These are phyloP conservation scores for Trametes polyzona DNA, from an alignment of 1,284 basidiomycete species.

Conservation along the genomic window DNA sequence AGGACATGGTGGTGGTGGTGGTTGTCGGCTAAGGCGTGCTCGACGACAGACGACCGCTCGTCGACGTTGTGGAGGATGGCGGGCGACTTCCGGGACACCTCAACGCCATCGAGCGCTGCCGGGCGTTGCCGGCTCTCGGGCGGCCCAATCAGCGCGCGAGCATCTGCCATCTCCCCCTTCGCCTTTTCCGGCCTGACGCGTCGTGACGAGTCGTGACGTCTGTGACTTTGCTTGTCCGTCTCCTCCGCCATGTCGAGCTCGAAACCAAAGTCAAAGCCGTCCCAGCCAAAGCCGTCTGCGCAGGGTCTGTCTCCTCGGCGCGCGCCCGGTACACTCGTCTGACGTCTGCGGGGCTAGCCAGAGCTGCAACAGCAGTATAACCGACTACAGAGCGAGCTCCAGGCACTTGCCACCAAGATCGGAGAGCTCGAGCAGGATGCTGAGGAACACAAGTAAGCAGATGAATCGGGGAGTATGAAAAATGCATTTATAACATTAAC, in stretches of 20 bases:
- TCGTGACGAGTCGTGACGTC: constrained; percentile 4
- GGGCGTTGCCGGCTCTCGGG: constrained; percentile 35
- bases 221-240: constrained; percentile 5
- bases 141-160: constrained; percentile 54
- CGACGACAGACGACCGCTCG: constrained; percentile 24
- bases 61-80: constrained; percentile 29
- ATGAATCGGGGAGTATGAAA: background rate
- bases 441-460: no score
- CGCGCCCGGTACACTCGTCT: background rate
- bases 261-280: constrained; percentile 52
- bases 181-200: constrained; percentile 8
- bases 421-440: constrained; percentile 84
- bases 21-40: constrained; percentile 23
- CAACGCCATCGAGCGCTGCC: constrained; percentile 37
- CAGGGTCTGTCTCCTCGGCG: constrained; percentile 58
- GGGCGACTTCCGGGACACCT: constrained; percentile 28
- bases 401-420: constrained; percentile 87
- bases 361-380: constrained; percentile 80
- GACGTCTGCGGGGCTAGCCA: constrained; percentile 49
- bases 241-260: constrained; percentile 43
- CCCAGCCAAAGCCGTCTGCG: constrained; percentile 49
- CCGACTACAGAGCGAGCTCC: constrained; percentile 82
- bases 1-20: constrained; percentile 52
- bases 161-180: constrained; percentile 40
- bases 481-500: background rate